These are phyloP conservation scores for Penicillium daleae DNA, from an alignment of 495 filamentous ascomycete species.

Conservation along the genomic window DNA sequence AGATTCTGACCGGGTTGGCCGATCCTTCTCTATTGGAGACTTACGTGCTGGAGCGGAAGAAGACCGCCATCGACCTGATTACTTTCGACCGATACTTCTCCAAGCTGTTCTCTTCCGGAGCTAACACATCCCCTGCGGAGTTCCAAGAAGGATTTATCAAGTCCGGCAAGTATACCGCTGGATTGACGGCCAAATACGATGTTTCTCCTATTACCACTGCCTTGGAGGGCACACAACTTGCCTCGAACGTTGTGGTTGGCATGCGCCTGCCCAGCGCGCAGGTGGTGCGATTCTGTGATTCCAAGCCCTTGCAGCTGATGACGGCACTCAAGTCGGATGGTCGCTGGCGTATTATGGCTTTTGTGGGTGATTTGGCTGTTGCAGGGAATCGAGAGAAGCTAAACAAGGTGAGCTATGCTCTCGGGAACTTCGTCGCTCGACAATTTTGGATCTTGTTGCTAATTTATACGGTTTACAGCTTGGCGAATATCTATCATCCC, in stretches of 20 bases:
- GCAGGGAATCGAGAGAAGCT: slow-evolving; percentile 39
- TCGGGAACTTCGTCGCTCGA: too few species aligned
- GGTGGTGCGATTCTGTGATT: slow-evolving; percentile 63
- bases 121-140: slow-evolving; percentile 38
- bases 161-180: slow-evolving; percentile 66
- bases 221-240: slow-evolving; percentile 37
- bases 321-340: slow-evolving; percentile 57
- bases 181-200: slow-evolving; percentile 61
- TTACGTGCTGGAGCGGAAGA: slow-evolving; percentile 69
- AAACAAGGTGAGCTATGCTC: slow-evolving; percentile 44
- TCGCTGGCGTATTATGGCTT: slow-evolving; percentile 61
- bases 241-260: slow-evolving; percentile 54
- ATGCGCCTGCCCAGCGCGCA: slow-evolving; percentile 62
- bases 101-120: slow-evolving; percentile 58
- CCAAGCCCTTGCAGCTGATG: slow-evolving; percentile 58
- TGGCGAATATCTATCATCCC: slow-evolving; percentile 40
- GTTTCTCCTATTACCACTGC: slow-evolving; percentile 50
- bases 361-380: slow-evolving; percentile 58
- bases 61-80: slow-evolving; percentile 71
- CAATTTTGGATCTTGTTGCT: background rate
- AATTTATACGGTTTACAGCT: slow-evolving; percentile 30
- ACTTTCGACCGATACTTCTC: slow-evolving; percentile 73
- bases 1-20: slow-evolving; percentile 62
- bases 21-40: slow-evolving; percentile 62
- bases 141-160: slow-evolving; percentile 64